phyloP scores from a whole-genome alignment of 2,329 filamentous ascomycete genomes.

The Nothopassalora personata region DNA sequence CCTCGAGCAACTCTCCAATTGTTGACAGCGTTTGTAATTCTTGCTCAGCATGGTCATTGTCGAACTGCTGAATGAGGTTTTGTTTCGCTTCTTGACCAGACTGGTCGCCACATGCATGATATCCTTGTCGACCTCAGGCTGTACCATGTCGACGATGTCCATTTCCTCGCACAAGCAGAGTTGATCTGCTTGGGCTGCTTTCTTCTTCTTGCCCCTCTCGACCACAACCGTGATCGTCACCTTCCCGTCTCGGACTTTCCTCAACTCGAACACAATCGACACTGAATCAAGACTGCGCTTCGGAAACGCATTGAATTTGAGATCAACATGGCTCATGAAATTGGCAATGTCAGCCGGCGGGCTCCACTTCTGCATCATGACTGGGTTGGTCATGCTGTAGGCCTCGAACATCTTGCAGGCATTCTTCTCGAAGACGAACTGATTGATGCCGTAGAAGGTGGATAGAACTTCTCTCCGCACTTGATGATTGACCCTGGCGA shows the following conservation, averaged over 20 bases:
- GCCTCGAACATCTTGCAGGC: constrained; percentile 9
- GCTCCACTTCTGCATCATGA: constrained; percentile 14
- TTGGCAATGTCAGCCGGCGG: constrained; percentile 8
- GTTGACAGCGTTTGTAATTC: constrained; percentile 2
- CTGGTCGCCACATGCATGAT: constrained; percentile 8
- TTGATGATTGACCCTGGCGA: constrained; percentile 15
- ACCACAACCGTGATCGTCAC: constrained; percentile 10
- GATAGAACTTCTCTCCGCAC: constrained; percentile 18
- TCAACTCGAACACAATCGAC: constrained; percentile 10
- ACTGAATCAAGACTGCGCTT: background rate
- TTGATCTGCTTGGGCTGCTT: background rate
- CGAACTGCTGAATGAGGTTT: constrained; percentile 8
- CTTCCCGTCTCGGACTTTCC: constrained; percentile 1
- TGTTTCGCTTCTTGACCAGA: constrained; percentile 10
- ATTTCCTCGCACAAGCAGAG: constrained; percentile 15
- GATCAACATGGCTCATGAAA: constrained; percentile 10
- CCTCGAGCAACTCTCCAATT: constrained; percentile 3
- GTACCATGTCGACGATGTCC: constrained; percentile 2
- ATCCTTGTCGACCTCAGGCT: constrained; percentile 4
- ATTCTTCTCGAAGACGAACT: constrained; percentile 17
- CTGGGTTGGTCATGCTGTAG: constrained; percentile 12
- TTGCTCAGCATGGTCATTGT: constrained; percentile 6
- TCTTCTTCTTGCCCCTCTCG: constrained; percentile 10
- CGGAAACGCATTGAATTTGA: constrained; percentile 9
- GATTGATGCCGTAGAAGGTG: constrained; percentile 19